Base-by-base conservation (phyloP, 2,329 filamentous ascomycete species). In the Lachnellula occidentalis region DNA sequence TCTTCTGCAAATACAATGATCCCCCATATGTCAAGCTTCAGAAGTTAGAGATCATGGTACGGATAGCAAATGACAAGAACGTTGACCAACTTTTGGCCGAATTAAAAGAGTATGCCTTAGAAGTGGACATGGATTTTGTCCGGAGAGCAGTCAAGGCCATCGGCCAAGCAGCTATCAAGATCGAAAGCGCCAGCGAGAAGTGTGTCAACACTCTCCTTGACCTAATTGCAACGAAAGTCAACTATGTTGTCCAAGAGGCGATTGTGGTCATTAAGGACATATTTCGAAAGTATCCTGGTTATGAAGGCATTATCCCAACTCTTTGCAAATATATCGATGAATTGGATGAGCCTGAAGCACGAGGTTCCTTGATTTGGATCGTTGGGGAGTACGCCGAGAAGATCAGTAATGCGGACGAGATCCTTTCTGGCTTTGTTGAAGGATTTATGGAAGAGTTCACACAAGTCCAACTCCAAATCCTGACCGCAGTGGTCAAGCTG, bases 1-100 rank as follows among this genome's bases (percentile, higher is more conserved):
- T 99, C 76, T 99, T 99, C 76, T 99, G 94, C 86, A 99, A 99
- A 75, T 99, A 99, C 76, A 97, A 97, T 70, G 94, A 99, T 65
- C 92, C 94, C 1, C 91, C 91, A 21, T 99, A 99, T 70, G 86
- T 99, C 66, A 99, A 99, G 73, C 84, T 99, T 57, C 88, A 96
- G 69, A 99, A 99, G 70, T 82, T 99, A 48, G 94, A 99, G 70
- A 97, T 97, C 60, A 97, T 99, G 94, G 92, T 99, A 47, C 86
- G 94, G 71, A 97, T 99, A 84, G 90, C 92, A 58, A 97, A 96
- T 73, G 92, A 96, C 64, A 88, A 87, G 69, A 99, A 97, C 69
- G 92, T 92, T 57, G 94, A 99, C 68, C 94, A 97, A 69, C 78
- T 99, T 24, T 77, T 99, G 15, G 88, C 92, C 11, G 94, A 99